Conservation (phyloP, 169 alveolate species). For the Plasmodium reichenowi region DNA sequence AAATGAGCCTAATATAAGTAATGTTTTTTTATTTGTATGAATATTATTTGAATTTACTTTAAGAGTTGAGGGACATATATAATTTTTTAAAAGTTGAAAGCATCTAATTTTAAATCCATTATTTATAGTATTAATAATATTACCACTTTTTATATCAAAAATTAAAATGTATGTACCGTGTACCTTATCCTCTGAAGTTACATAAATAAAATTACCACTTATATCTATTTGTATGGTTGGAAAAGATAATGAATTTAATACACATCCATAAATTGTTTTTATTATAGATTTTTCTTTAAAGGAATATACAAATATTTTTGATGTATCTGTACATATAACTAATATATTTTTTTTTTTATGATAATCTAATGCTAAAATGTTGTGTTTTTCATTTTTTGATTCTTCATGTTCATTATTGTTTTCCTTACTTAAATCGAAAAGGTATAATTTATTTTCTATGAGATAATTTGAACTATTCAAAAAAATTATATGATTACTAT, state of each 20-base stretch:
- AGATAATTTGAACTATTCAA: conserved; percentile 41
- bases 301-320: conserved; percentile 68
- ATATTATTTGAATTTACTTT: conserved; percentile 37
- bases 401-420: no score
- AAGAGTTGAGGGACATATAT: conserved; percentile 46
- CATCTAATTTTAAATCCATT: conserved; percentile 73
- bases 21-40: conserved; percentile 46
- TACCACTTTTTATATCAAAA: conserved; percentile 74
- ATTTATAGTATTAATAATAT: conserved; percentile 54
- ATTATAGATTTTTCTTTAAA: conserved; percentile 30
- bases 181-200: conserved; percentile 60
- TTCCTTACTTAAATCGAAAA: conserved; percentile 13
- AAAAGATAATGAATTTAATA: conserved; percentile 67
- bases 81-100: conserved; percentile 50
- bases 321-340: conserved; percentile 70
- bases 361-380: conserved; percentile 51
- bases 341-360: conserved; percentile 53
- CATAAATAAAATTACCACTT: conserved; percentile 61
- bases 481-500: conserved; percentile 37
- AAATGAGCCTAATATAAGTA: conserved; percentile 71
- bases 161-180: conserved; percentile 67
- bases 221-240: conserved; percentile 60
- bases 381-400: conserved; percentile 21
- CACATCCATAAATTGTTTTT: conserved; percentile 69
- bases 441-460: conserved; percentile 39